Evolutionary conservation across 2,329 filamentous ascomycete species (phyloP).

Genomic region (Colletotrichum sp.): DNA sequence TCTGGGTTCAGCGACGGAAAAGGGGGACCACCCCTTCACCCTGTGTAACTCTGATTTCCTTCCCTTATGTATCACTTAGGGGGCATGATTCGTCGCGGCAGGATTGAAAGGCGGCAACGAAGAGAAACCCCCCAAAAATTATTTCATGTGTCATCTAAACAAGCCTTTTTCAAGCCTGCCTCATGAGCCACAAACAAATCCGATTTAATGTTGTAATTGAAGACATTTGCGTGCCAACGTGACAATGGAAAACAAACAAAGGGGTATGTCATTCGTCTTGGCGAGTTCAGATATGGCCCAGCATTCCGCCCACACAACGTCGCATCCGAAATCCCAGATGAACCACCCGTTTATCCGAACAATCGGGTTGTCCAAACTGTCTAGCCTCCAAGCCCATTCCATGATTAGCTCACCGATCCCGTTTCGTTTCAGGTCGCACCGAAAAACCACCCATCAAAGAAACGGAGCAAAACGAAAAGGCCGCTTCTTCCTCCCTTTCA

Average conservation of each 20-base stretch:
- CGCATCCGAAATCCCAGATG: not conserved
- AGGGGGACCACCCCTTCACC: not conserved
- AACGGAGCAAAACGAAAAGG: not conserved
- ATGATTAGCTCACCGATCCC: not conserved
- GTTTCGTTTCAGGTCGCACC: not conserved
- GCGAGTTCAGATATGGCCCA: not conserved
- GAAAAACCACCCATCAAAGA: not conserved
- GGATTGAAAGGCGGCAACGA: not conserved
- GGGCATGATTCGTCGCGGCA: not conserved
- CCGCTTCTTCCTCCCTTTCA: not conserved
- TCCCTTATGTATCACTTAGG: not conserved
- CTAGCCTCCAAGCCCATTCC: not conserved
- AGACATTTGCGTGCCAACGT: not conserved
- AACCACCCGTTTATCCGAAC: not conserved
- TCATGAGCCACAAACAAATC: not conserved
- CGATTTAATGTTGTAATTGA: not conserved
- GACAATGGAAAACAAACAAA: not conserved
- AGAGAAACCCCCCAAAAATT: not conserved
- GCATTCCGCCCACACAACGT: not conserved
- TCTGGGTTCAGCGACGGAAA: not conserved
- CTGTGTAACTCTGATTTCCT: not conserved
- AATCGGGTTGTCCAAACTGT: not conserved
- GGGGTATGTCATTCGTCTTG: not conserved
- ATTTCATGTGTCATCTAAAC: conserved; percentile 1
- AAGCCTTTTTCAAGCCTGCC: not conserved